Conservation (phyloP, 257 asterid species). For the Schizonepeta tenuifolia region DNA sequence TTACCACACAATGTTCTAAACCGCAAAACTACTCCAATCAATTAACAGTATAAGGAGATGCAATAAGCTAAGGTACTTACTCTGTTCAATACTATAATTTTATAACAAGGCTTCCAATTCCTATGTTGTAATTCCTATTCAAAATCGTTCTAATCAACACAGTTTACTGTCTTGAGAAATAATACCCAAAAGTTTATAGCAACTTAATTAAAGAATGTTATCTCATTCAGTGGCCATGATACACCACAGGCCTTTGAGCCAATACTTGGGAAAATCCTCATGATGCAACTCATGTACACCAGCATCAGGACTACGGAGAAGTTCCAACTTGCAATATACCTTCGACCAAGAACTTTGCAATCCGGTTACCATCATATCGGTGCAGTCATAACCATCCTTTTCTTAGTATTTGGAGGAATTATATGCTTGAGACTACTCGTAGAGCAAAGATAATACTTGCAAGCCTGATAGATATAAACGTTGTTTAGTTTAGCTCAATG, state of each 20-base stretch:
- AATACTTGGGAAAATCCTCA: neutral
- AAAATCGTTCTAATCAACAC: neutral
- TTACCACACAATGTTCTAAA: neutral
- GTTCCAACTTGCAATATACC: neutral
- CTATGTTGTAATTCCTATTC: slow-evolving; percentile 1
- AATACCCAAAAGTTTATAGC: neutral
- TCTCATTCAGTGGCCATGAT: slow-evolving; percentile 1
- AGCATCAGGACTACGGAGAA: neutral
- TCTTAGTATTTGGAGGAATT: neutral
- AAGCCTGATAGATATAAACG: slow-evolving; percentile 28
- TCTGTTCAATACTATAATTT: neutral
- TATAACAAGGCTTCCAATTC: neutral
- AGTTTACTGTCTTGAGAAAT: neutral
- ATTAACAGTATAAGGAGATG: neutral
- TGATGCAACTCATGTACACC: neutral
- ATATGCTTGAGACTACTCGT: slow-evolving; percentile 8
- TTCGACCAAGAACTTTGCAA: neutral
- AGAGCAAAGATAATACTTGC: neutral
- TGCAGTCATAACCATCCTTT: slow-evolving; percentile 8
- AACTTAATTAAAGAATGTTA: neutral
- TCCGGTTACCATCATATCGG: neutral
- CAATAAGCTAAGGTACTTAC: neutral
- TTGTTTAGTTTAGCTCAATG: slow-evolving; percentile 1
- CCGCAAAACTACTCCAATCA: neutral
- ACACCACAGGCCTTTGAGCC: slow-evolving; percentile 10